Base-by-base conservation (phyloP, 2,329 filamentous ascomycete genomes). In the Scedosporium boydii region DNA sequence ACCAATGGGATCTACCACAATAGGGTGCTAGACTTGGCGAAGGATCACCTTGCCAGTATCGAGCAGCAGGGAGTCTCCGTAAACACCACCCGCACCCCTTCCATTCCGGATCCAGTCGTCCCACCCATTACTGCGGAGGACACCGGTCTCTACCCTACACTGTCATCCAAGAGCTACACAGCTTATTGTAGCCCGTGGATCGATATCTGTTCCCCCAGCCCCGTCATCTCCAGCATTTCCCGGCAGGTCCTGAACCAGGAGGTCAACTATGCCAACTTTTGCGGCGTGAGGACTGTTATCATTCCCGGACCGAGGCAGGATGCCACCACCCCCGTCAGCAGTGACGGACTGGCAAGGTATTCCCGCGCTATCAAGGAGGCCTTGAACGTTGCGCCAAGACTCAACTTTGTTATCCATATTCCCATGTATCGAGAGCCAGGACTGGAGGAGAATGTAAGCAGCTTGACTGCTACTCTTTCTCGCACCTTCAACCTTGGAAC, bases 231-330 rank as follows among this genome's bases (percentile, higher is more conserved):
- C 6, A 90, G 90, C 72, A 82, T 98, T 63, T 97, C 93, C 42
- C 86, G 90, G 55, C 93, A 97, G 75, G 89, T 96, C 6, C 80
- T 99, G 66, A 92, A 92, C 71, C 82, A 96, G 46, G 95, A 99
- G 73, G 83, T 98, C 58, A 90, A 91, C 58, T 99, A 97, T 76
- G 95, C 96, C 66, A 93, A 91, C 65, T 99, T 98, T 76, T 97
- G 92, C 70, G 96, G 96, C 42, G 83, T 95, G 58, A 86, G 87
- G 62, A 96, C 89, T 74, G 81, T 98, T 63, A 79, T 98, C 59
- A 80, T 99, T 34, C 87, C 88, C 1, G 92, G 92, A 0, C 95
- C 95, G 3, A 83, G 83, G 66, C 76, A 85, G 14, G 84, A 88
- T 66, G 80, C 84, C 63, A 80, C 82, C 63, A 80, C 79, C 62